Conservation (phyloP, 768 basidiomycete species). For the Boletus reticulatus region DNA sequence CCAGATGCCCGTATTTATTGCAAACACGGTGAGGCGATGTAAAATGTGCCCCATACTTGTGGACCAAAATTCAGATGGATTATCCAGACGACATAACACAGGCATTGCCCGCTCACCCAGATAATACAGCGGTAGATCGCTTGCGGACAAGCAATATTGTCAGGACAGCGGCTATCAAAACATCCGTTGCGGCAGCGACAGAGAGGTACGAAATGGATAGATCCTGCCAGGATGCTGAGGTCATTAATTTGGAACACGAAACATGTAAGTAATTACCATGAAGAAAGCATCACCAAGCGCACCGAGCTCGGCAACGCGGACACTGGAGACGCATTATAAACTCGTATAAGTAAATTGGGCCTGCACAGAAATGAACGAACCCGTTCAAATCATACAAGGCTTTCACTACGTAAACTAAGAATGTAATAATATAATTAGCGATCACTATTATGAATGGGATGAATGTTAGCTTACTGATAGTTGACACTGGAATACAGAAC, state of each 20-base stretch:
- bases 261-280: background rate
- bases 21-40: slow-evolving; percentile 10
- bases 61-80: background rate
- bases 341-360: background rate
- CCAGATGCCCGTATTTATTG: slow-evolving; percentile 36
- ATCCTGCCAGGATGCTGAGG: background rate
- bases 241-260: background rate
- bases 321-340: background rate
- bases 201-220: background rate
- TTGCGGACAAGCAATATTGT: slow-evolving; percentile 3
- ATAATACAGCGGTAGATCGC: background rate
- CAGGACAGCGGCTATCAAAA: slow-evolving; percentile 2
- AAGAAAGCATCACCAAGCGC: background rate
- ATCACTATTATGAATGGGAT: background rate
- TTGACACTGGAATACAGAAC: background rate
- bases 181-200: slow-evolving; percentile 4
- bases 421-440: background rate
- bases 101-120: background rate
- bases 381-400: background rate
- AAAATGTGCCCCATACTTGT: slow-evolving; percentile 7
- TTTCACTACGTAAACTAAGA: slow-evolving; percentile 3
- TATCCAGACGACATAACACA: background rate
- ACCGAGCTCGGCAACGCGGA: background rate
- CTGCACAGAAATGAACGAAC: background rate
- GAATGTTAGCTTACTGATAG: background rate